Evolutionary conservation across 75 land plant genomes (phyloP).

Genomic region (Picea sitchensis): DNA sequence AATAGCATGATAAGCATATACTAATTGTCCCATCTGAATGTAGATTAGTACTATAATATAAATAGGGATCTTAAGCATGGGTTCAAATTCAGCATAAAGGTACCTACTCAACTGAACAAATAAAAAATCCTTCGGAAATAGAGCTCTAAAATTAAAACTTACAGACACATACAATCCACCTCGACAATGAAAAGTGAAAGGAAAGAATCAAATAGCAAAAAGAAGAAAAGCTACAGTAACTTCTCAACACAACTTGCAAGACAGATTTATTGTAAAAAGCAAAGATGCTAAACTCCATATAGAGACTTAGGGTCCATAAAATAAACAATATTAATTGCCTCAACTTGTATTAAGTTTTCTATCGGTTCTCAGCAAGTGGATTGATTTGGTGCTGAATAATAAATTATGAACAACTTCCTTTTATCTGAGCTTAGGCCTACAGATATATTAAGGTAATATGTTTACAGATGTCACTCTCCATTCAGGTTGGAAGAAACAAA

Average conservation of each 20-base stretch:
- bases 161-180: neutral
- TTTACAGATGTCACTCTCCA: neutral
- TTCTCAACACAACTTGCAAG: neutral
- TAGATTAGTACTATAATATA: neutral
- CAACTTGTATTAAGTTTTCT: neutral
- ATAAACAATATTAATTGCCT: neutral
- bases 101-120: constrained; percentile 1
- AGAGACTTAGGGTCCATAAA: neutral
- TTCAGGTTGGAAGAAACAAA: neutral
- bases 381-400: neutral
- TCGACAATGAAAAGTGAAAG: neutral
- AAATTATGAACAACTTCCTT: neutral
- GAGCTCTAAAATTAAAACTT: neutral
- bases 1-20: neutral
- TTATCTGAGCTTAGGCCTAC: neutral
- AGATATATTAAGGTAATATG: neutral
- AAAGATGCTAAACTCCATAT: neutral
- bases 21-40: neutral
- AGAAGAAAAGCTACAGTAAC: neutral
- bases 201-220: neutral
- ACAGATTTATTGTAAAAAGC: neutral
- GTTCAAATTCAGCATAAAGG: neutral
- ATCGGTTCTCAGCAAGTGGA: neutral
- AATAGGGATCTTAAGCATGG: neutral
- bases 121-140: neutral